These are phyloP conservation scores for Termitomyces bulborhizus DNA, from an alignment of 768 basidiomycete species.

Conservation along the genomic window DNA sequence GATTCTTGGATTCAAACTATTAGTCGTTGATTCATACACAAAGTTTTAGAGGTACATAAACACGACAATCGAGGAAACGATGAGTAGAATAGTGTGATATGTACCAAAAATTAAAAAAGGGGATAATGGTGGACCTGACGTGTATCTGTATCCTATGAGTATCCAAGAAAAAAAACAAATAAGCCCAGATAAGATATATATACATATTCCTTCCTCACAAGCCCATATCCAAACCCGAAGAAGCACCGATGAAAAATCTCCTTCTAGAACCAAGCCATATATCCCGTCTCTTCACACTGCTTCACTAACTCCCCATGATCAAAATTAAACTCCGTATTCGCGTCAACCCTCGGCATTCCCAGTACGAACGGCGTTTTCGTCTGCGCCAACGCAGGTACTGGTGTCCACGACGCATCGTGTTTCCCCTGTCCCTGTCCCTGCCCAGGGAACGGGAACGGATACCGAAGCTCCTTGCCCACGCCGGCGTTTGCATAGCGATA, in stretches of 20 bases:
- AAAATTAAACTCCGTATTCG: slow-evolving; percentile 52
- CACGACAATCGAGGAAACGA: not conserved
- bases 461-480: slow-evolving; percentile 34
- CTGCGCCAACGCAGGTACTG: not conserved
- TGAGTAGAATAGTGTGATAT: not conserved
- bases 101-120: not conserved
- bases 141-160: not conserved
- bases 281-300: slow-evolving; percentile 53
- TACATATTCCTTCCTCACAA: not conserved
- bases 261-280: slow-evolving; percentile 65
- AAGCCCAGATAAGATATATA: not conserved
- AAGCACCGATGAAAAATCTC: not conserved
- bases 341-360: slow-evolving; percentile 42
- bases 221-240: not conserved
- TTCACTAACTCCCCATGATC: slow-evolving; percentile 53
- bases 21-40: not conserved
- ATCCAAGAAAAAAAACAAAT: not conserved
- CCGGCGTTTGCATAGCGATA: slow-evolving; percentile 39
- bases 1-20: not conserved
- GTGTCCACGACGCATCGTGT: not conserved
- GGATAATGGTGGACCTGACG: not conserved
- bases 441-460: slow-evolving; percentile 22
- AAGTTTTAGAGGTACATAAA: not conserved
- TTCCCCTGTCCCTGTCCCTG: slow-evolving; percentile 4
- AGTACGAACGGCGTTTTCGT: slow-evolving; percentile 35